These are phyloP conservation scores for Aquanectria penicillioides DNA, from an alignment of 2,329 filamentous ascomycete species.

Conservation along the genomic window DNA sequence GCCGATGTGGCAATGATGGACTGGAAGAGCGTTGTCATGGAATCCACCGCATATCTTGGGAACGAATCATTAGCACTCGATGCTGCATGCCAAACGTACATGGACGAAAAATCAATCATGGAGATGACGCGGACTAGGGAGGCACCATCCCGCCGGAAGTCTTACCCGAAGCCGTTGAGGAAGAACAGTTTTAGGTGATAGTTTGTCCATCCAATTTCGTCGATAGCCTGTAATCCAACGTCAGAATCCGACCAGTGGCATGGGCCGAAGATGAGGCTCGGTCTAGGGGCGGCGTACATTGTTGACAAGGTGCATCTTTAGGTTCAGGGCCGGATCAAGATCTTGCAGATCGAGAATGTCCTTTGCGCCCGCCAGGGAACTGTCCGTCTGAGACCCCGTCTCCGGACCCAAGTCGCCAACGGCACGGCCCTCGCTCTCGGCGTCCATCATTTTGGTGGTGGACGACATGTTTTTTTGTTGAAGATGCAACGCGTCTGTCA, in stretches of 20 bases:
- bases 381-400: background rate
- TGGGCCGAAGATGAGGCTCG: background rate
- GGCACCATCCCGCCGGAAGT: background rate
- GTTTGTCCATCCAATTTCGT: slow-evolving; percentile 69
- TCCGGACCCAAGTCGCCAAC: slow-evolving; percentile 4
- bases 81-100: background rate
- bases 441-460: background rate
- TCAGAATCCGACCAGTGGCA: background rate
- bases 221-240: slow-evolving; percentile 53
- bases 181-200: slow-evolving; percentile 70
- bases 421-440: background rate
- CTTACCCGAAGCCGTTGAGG: slow-evolving; percentile 67
- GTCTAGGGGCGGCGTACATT: slow-evolving; percentile 56
- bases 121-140: background rate
- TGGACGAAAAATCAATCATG: background rate
- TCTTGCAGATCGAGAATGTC: slow-evolving; percentile 68
- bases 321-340: slow-evolving; percentile 69
- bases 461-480: slow-evolving; percentile 1
- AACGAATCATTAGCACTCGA: background rate
- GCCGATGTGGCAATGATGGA: slow-evolving; percentile 69
- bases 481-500: background rate
- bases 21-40: slow-evolving; percentile 64
- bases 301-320: slow-evolving; percentile 77
- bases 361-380: background rate
- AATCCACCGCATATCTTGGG: slow-evolving; percentile 59